phyloP scores from a whole-genome alignment of 2,329 filamentous ascomycete genomes.

The Parastagonospora nodorum region DNA sequence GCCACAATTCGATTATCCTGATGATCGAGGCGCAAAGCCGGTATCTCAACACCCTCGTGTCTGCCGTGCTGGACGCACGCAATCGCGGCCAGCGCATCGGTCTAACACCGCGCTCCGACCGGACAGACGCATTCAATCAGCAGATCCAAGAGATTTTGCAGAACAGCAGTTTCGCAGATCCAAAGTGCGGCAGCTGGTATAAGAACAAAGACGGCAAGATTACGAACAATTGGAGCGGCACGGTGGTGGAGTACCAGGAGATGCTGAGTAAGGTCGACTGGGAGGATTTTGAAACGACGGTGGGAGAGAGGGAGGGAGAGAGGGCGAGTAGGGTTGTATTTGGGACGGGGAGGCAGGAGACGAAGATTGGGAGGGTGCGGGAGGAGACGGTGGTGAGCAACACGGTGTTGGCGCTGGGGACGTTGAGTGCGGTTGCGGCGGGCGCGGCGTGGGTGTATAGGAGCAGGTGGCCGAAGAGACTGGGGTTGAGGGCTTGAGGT shows the following conservation, averaged over 20 bases:
- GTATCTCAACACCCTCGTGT: slow-evolving; percentile 59
- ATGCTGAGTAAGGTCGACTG: slow-evolving; percentile 50
- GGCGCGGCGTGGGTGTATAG: slow-evolving; percentile 40
- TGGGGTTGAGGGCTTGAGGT: slow-evolving; percentile 7
- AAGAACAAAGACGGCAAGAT: slow-evolving; percentile 60
- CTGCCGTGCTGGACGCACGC: slow-evolving; percentile 54
- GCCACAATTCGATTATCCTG: slow-evolving; percentile 63
- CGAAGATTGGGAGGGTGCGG: slow-evolving; percentile 49
- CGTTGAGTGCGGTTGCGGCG: slow-evolving; percentile 42
- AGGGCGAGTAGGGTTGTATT: slow-evolving; percentile 41
- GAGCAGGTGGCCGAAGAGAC: slow-evolving; percentile 15
- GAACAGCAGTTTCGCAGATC: slow-evolving; percentile 58
- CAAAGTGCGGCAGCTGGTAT: slow-evolving; percentile 62
- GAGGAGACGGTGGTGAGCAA: slow-evolving; percentile 53
- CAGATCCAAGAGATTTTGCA: slow-evolving; percentile 52
- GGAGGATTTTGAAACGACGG: slow-evolving; percentile 50
- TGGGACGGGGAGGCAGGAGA: slow-evolving; percentile 39
- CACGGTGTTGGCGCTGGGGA: slow-evolving; percentile 42
- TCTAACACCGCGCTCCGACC: slow-evolving; percentile 51
- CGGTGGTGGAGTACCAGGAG: slow-evolving; percentile 62
- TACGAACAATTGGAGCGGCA: slow-evolving; percentile 63
- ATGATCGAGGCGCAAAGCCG: slow-evolving; percentile 65
- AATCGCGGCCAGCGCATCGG: slow-evolving; percentile 47
- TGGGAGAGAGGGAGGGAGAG: slow-evolving; percentile 1
- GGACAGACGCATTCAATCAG: slow-evolving; percentile 53